Percentiles rank a stretch among this genome's conserved stretches.
These are phyloP conservation scores for Cairneyella variabilis DNA, from an alignment of 495 filamentous ascomycete species.

Conservation along the genomic window DNA sequence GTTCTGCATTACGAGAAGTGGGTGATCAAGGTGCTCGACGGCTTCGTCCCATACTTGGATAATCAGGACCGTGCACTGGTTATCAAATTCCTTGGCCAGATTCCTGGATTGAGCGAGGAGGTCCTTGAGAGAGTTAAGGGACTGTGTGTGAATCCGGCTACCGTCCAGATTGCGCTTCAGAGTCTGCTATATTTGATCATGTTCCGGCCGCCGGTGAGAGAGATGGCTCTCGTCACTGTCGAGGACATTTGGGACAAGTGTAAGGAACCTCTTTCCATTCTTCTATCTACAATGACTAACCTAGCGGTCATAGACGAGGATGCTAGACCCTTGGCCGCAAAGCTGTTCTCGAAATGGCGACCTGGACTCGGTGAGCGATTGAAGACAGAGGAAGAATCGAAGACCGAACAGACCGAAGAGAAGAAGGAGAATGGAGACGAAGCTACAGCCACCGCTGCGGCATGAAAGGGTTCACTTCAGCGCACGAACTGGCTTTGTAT, in stretches of 20 bases:
- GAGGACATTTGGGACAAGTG: conserved; percentile 84
- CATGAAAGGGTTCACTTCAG: too few relatives aligned
- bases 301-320: conserved; percentile 44
- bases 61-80: conserved; percentile 74
- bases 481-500: too few relatives aligned
- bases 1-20: conserved; percentile 73
- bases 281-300: too few relatives aligned
- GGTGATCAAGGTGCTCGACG: conserved; percentile 75
- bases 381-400: conserved; percentile 7
- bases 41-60: conserved; percentile 83
- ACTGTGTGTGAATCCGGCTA: conserved; percentile 84
- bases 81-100: conserved; percentile 86
- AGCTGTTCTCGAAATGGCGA: conserved; percentile 50
- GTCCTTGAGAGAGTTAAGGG: conserved; percentile 72
- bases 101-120: conserved; percentile 69
- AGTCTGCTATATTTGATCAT: conserved; percentile 70
- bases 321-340: conserved; percentile 47
- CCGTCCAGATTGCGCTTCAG: conserved; percentile 43
- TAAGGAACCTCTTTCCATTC: conserved; percentile 43
- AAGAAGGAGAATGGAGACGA: conserved; percentile 8
- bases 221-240: conserved; percentile 75
- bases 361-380: conserved; percentile 39
- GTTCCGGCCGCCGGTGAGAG: conserved; percentile 77
- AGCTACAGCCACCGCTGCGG: conserved; percentile 2
- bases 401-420: conserved; percentile 11